A percentile compares a stretch with the other conserved stretches of the same genome.
phyloP scores from a whole-genome alignment of 2,329 filamentous ascomycete genomes.

The Alternaria arbusti region DNA sequence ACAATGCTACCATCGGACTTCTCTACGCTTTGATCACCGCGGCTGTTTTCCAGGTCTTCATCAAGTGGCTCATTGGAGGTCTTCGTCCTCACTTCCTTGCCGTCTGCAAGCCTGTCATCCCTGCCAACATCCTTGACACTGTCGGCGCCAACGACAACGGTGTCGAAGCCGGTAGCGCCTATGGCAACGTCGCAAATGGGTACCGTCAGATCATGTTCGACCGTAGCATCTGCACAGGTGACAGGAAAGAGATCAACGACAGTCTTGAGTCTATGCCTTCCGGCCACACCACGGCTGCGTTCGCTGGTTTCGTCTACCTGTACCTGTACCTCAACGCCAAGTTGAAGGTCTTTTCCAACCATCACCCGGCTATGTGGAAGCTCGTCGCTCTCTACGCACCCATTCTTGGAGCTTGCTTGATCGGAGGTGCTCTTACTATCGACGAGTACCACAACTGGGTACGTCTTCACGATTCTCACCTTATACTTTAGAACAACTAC shows the following conservation, averaged over 20 bases:
- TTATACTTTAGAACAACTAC: neutral
- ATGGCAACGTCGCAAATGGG: conserved; percentile 58
- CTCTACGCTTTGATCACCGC: conserved; percentile 73
- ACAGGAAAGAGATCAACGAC: conserved; percentile 69
- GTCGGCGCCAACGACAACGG: conserved; percentile 24
- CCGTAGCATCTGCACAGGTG: conserved; percentile 71
- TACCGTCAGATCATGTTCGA: conserved; percentile 71
- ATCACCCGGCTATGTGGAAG: conserved; percentile 78
- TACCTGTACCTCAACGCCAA: conserved; percentile 80
- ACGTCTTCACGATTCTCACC: neutral
- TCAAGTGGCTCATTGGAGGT: conserved; percentile 76
- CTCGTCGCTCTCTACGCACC: conserved; percentile 69
- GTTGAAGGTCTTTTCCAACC: conserved; percentile 76
- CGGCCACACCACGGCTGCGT: conserved; percentile 76
- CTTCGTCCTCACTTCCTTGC: conserved; percentile 70
- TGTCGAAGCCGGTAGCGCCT: conserved; percentile 55
- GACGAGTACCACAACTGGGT: conserved; percentile 70
- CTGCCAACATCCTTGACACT: conserved; percentile 39
- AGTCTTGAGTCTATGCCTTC: conserved; percentile 74
- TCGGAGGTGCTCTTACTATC: conserved; percentile 73
- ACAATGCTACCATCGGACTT: conserved; percentile 73
- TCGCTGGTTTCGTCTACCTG: conserved; percentile 73
- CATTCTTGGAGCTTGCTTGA: conserved; percentile 70
- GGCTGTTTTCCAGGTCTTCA: conserved; percentile 77
- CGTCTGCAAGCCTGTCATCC: conserved; percentile 70